Evolutionary conservation across 2,329 filamentous ascomycete genomes (phyloP), one percentile per base, ranked within the genome.

Genomic region (Ceratocystis lukuohia): DNA sequence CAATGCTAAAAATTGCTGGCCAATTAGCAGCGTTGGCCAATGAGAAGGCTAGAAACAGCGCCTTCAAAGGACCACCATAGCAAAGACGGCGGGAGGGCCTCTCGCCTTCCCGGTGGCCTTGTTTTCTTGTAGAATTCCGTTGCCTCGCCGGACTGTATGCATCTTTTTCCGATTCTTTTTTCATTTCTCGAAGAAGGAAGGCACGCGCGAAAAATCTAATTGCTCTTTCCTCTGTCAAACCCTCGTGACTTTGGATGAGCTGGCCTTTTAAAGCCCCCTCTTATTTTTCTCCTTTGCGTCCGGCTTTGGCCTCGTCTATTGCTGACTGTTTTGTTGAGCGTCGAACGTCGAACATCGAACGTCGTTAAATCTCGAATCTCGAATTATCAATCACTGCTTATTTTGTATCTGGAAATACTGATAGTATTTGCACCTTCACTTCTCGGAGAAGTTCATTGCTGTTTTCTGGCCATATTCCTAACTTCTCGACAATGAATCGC

Each of bases 401-500:
- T 15, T 41, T 41, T 15, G 37, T 41, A 41, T 41, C 37, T 41
- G 3, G 37, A 41, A 12, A 41, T 41, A 41, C 37, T 41, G 37
- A 41, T 12, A 41, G 37, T 12, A 41, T 12, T 33, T 3, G 59
- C 33, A 20, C 5, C 30, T 50, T 48, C 17, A 4, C n/a, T 50
- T 50, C 8, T 50, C 2, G 17, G 20, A 22, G 17, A 20, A 3
- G 48, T 50, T 20, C 20, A 25, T 25, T 59, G 28, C n/a, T 30
- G 56, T 59, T 22, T n/a, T n/a, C 28, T 6, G 28, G 33, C n/a
- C 10, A 25, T 45, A 33, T n/a, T 33, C n/a, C 45, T 8, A 64
- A 64, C 37, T 17, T 20, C 46, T 15, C 62, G 20, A 64, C 30
- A 41, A 64, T 64, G 62, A 64, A 64, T 56, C 62, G 62, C 48